These are phyloP conservation scores for Fusarium praegraminearum DNA, from an alignment of 2,329 filamentous ascomycete species.

Conservation along the genomic window DNA sequence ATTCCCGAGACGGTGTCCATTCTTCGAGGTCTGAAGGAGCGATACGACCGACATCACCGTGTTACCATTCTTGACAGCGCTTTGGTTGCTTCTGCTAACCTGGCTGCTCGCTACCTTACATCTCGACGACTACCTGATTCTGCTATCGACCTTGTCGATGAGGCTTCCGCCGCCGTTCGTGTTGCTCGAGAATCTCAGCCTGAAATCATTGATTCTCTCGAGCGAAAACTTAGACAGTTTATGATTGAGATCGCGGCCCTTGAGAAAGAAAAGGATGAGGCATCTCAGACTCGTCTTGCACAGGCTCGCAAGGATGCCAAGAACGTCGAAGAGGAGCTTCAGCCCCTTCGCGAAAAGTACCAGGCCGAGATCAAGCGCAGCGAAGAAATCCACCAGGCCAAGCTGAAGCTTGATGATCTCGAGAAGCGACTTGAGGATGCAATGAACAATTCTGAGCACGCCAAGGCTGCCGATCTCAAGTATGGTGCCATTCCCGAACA, in stretches of 20 bases:
- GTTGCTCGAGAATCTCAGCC: slow-evolving; percentile 97
- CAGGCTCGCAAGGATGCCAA: slow-evolving; percentile 90
- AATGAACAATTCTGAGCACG: slow-evolving; percentile 85
- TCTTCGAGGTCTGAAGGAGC: slow-evolving; percentile 96
- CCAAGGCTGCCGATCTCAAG: slow-evolving; percentile 90
- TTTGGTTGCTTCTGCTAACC: slow-evolving; percentile 88
- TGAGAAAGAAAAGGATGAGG: slow-evolving; percentile 93
- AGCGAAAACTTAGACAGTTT: slow-evolving; percentile 88
- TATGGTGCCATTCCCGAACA: slow-evolving; percentile 98
- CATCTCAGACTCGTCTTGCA: slow-evolving; percentile 83
- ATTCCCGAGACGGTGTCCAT: slow-evolving; percentile 95
- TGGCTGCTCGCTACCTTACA: slow-evolving; percentile 94
- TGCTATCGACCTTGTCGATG: slow-evolving; percentile 95
- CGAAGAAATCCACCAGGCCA: slow-evolving; percentile 92
- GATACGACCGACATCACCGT: slow-evolving; percentile 98
- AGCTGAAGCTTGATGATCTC: slow-evolving; percentile 92
- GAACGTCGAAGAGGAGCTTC: slow-evolving; percentile 93
- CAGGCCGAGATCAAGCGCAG: slow-evolving; percentile 91
- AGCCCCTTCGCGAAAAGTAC: slow-evolving; percentile 94
- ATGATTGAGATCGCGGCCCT: slow-evolving; percentile 98
- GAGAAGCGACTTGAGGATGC: slow-evolving; percentile 94
- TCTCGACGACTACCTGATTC: slow-evolving; percentile 92
- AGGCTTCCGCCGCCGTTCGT: slow-evolving; percentile 94
- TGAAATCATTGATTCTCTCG: slow-evolving; percentile 93
- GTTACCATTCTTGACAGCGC: slow-evolving; percentile 96